Evolutionary conservation across 306 rosid species (phyloP).

Genomic region (Fagus crenata): DNA sequence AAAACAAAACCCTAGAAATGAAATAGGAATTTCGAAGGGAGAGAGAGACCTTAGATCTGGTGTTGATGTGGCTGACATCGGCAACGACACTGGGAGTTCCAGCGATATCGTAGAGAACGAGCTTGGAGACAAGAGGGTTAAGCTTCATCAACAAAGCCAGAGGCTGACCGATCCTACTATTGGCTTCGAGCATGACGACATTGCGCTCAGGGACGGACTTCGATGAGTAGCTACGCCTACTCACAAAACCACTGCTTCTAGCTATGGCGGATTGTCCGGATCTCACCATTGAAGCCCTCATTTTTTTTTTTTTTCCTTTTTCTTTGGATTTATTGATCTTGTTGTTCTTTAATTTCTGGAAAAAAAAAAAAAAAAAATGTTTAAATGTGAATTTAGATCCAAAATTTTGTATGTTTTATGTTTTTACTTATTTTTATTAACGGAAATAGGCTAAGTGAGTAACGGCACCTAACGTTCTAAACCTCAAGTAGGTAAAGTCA

Average conservation of each 20-base stretch:
- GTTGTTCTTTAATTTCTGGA: too few relatives aligned
- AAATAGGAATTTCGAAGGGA: background rate
- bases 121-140: slow-evolving; percentile 78
- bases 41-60: slow-evolving; percentile 79
- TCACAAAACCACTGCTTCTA: slow-evolving; percentile 31
- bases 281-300: slow-evolving; percentile 73
- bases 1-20: background rate
- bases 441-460: too few relatives aligned
- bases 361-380: too few relatives aligned
- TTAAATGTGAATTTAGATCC: too few relatives aligned
- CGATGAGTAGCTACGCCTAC: slow-evolving; percentile 54
- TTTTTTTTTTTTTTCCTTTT: background rate
- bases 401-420: too few relatives aligned
- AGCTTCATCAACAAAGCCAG: slow-evolving; percentile 89
- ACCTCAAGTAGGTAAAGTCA: too few relatives aligned
- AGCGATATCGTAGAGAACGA: slow-evolving; percentile 88
- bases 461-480: too few relatives aligned
- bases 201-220: slow-evolving; percentile 73
- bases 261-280: slow-evolving; percentile 54
- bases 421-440: too few relatives aligned
- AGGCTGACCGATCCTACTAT: slow-evolving; percentile 95
- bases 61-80: slow-evolving; percentile 89
- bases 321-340: too few relatives aligned
- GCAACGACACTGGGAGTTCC: slow-evolving; percentile 99
- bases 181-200: slow-evolving; percentile 85